These are phyloP conservation scores for Leccinum angustisporum DNA, from an alignment of 1,284 basidiomycete species.

Conservation along the genomic window DNA sequence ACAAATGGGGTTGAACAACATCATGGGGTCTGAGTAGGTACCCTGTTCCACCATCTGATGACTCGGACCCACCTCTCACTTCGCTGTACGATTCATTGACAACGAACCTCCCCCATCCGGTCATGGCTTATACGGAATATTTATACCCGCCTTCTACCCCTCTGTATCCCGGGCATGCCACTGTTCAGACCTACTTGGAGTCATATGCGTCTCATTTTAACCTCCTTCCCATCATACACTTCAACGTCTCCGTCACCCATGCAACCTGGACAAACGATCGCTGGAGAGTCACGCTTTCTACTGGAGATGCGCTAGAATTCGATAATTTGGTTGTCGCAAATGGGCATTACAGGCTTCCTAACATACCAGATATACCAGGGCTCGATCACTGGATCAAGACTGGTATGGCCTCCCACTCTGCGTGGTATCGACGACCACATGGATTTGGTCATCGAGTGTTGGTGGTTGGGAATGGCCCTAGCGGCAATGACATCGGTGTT, in stretches of 20 bases:
- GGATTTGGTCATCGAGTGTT: conserved; percentile 51
- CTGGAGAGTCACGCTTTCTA: conserved; percentile 51
- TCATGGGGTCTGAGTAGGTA: conserved; percentile 46
- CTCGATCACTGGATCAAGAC: conserved; percentile 53
- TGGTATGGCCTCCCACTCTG: conserved; percentile 57
- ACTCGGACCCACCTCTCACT: conserved; percentile 53
- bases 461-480: conserved; percentile 71
- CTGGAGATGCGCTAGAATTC: conserved; percentile 42
- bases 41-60: conserved; percentile 45
- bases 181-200: conserved; percentile 61
- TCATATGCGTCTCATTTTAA: conserved; percentile 58
- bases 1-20: not conserved
- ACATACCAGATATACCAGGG: conserved; percentile 59
- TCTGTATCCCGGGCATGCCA: conserved; percentile 58
- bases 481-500: conserved; percentile 60
- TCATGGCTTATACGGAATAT: conserved; percentile 66
- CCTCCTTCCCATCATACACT: conserved; percentile 53
- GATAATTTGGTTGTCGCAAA: conserved; percentile 71
- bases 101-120: conserved; percentile 73
- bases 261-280: conserved; percentile 42
- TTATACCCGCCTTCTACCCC: conserved; percentile 68
- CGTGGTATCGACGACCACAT: conserved; percentile 62
- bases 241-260: conserved; percentile 49
- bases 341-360: conserved; percentile 67
- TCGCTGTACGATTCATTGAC: conserved; percentile 75